Conservation (phyloP, 1,284 basidiomycete species). For the Moesziomyces globuligerus region DNA sequence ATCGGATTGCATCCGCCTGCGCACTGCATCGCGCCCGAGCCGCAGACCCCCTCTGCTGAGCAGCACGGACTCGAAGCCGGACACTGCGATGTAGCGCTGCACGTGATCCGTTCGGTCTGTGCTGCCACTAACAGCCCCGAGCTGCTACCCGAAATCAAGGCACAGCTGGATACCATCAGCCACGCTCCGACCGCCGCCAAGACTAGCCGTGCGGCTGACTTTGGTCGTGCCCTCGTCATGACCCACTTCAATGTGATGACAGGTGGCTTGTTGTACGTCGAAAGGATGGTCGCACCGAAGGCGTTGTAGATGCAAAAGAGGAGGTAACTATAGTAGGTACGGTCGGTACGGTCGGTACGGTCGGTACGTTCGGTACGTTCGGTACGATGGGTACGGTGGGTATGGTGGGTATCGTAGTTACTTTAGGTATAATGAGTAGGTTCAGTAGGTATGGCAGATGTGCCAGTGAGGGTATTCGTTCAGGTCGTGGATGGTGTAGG, state of each 20-base stretch:
- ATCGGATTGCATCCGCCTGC: slow-evolving; percentile 61
- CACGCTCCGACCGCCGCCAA: neutral
- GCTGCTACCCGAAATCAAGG: neutral
- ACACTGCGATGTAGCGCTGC: slow-evolving; percentile 39
- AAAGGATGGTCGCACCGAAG: no score
- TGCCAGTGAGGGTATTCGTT: no score
- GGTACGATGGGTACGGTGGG: no score
- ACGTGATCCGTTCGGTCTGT: slow-evolving; percentile 17
- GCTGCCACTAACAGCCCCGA: slow-evolving; percentile 9
- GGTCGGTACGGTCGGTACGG: no score
- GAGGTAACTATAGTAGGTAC: no score
- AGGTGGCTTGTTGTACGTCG: slow-evolving; percentile 4
- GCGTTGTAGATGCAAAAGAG: no score
- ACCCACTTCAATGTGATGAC: no score
- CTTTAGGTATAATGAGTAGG: no score
- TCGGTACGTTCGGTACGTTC: no score
- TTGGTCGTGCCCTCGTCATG: neutral
- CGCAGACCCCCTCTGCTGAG: slow-evolving; percentile 52
- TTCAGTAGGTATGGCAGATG: no score
- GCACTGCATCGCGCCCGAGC: slow-evolving; percentile 57
- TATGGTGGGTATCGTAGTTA: no score
- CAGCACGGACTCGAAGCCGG: slow-evolving; percentile 54
- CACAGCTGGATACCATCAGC: slow-evolving; percentile 5
- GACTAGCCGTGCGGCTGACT: neutral
- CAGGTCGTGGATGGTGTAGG: no score